Base-by-base conservation (phyloP, 495 filamentous ascomycete species). In the Neurospora sp. region DNA sequence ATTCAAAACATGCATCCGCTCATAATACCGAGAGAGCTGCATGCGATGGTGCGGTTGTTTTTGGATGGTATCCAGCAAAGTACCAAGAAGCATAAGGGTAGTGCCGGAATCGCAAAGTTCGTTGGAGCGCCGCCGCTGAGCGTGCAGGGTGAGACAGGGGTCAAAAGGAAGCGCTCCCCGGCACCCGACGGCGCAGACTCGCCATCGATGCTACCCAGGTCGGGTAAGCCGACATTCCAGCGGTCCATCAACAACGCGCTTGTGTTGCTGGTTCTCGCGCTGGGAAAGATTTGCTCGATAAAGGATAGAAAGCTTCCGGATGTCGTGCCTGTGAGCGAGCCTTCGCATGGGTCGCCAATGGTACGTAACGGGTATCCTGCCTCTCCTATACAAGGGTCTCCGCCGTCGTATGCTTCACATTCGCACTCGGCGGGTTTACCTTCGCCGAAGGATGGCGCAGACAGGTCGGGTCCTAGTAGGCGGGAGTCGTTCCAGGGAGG, bases 1-100 rank as follows among this genome's bases (percentile, higher is more conserved):
- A 91, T 99, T 46, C 91, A 97, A 76, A 92, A 89, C 71, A 88
- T 99, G 79, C 96, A 98, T 79, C 96, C 96, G 14, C 94, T 98
- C 77, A 85, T 99, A 44, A 79, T 83, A 6, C 84, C 84, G 18
- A 77, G 76, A 27, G 81, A 84, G 74, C 81, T 89, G 5, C 76
- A 87, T 41, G 83, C 82, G 1, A 84, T 87, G 79, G 83, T 87
- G 1, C 83, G 81, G 40, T 71, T 81, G 40, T 88, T 89, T 68
- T 73, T 89, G 66, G 83, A 84, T 68, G 78, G 78, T 8, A 69
- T 84, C 37, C 83, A 83, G 37, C 71, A 75, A 66, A 79, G 69
- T 42, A 76, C 76, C 48, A 74, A 70, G 16, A 74, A 73, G n/a
- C 78, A 78, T 12, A 61, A 72, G 53, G 74, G 59, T 35, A 75